phyloP scores from a whole-genome alignment of 306 rosid species.

The Cucumis cinereus region DNA sequence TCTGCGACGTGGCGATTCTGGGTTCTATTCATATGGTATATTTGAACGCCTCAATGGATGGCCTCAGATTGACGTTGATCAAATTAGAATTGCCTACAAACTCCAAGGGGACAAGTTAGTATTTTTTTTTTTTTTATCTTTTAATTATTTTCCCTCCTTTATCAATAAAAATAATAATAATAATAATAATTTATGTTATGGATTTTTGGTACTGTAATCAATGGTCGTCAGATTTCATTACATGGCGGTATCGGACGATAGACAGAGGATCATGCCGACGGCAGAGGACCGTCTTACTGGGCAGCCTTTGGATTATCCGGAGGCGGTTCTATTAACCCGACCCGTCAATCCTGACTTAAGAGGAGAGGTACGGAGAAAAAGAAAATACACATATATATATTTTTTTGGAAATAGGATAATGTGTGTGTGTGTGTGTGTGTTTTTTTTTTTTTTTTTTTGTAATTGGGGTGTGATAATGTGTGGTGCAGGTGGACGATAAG shows the following conservation, averaged over 20 bases:
- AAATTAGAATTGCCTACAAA: constrained; percentile 47
- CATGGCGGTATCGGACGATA: constrained; percentile 55
- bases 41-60: constrained; percentile 41
- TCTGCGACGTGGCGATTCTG: constrained; percentile 36
- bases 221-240: constrained; percentile 35
- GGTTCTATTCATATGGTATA: constrained; percentile 50
- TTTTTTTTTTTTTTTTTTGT: no score
- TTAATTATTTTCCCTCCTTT: no score
- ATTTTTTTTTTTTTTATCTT: neutral
- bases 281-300: constrained; percentile 13
- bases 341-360: constrained; percentile 17
- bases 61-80: constrained; percentile 30
- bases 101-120: constrained; percentile 26
- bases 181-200: no score
- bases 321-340: constrained; percentile 56
- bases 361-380: constrained; percentile 30
- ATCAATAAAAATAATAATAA: no score
- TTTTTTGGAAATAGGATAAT: no score
- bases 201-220: neutral
- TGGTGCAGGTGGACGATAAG: constrained; percentile 73
- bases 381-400: no score
- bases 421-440: no score
- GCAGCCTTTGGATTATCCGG: constrained; percentile 35
- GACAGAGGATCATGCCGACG: constrained; percentile 59
- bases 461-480: neutral